Percentiles rank a stretch among this genome's conserved stretches.
These are phyloP conservation scores for Chionographis japonica DNA, from an alignment of 106 monocot species.

Conservation along the genomic window DNA sequence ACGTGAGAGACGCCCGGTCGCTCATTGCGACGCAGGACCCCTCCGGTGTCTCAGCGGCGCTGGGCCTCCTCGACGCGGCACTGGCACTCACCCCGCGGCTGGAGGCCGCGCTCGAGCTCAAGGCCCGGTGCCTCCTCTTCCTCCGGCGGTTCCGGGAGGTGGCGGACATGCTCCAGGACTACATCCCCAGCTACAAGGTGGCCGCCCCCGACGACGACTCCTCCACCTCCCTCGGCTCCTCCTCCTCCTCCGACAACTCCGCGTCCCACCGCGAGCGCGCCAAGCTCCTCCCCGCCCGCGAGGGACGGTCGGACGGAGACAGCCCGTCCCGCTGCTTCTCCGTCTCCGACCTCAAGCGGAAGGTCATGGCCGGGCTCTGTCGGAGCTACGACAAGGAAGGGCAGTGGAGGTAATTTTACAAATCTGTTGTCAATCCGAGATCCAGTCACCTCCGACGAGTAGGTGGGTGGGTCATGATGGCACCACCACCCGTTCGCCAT, in stretches of 20 bases:
- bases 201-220: constrained; percentile 25
- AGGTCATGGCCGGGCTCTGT: constrained; percentile 55
- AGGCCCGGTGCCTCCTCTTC: constrained; percentile 55
- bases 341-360: constrained; percentile 60
- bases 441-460: too few species aligned
- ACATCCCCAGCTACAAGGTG: constrained; percentile 76
- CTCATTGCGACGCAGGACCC: constrained; percentile 52
- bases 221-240: constrained; percentile 31
- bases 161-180: constrained; percentile 80
- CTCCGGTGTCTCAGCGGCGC: constrained; percentile 33
- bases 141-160: constrained; percentile 73
- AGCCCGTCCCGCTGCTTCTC: constrained; percentile 61
- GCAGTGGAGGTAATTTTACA: constrained; percentile 69
- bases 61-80: constrained; percentile 31
- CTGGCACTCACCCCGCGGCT: constrained; percentile 20
- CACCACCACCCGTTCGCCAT: neutral
- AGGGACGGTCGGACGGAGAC: constrained; percentile 7
- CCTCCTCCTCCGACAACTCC: constrained; percentile 6
- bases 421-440: neutral
- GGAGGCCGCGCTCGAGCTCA: constrained; percentile 57
- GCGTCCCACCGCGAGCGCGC: constrained; percentile 27
- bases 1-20: constrained; percentile 51
- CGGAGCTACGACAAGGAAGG: constrained; percentile 36
- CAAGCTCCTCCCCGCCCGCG: constrained; percentile 30
- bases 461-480: too few species aligned